Conservation (phyloP, 2,329 filamentous ascomycete genomes). For the Alternaria rosae region DNA sequence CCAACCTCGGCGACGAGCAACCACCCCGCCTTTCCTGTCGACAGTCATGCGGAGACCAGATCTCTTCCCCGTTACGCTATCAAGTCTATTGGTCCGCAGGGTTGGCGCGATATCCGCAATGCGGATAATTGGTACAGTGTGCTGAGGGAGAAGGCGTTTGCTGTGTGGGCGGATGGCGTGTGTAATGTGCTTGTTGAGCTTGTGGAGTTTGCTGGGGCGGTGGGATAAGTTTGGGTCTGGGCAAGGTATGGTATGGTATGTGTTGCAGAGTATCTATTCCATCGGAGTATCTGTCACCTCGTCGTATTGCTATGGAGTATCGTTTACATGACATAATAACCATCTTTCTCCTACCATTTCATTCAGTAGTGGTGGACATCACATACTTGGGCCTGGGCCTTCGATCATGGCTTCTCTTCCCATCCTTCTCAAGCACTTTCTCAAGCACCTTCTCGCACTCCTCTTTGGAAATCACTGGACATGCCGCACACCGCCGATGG, state of each 20-base stretch:
- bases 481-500: neutral
- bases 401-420: neutral
- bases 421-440: accelerated
- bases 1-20: neutral
- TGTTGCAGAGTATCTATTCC: neutral
- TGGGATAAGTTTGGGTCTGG: neutral
- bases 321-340: neutral
- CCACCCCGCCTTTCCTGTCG: neutral
- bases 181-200: constrained; percentile 43
- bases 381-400: neutral
- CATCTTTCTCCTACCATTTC: neutral
- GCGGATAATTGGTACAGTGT: constrained; percentile 37
- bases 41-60: neutral
- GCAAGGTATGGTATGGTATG: too few relatives aligned
- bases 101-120: constrained; percentile 30
- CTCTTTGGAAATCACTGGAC: neutral
- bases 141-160: constrained; percentile 34
- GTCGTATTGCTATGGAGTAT: neutral
- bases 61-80: constrained; percentile 26
- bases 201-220: constrained; percentile 2
- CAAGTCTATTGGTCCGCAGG: constrained; percentile 32
- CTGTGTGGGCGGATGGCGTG: constrained; percentile 43
- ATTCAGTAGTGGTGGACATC: neutral
- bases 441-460: neutral
- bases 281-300: too few relatives aligned